Evolutionary conservation across 2,329 filamentous ascomycete species (phyloP), one percentile per base, ranked within the genome.

Genomic region (Sporothrix curviconia): DNA sequence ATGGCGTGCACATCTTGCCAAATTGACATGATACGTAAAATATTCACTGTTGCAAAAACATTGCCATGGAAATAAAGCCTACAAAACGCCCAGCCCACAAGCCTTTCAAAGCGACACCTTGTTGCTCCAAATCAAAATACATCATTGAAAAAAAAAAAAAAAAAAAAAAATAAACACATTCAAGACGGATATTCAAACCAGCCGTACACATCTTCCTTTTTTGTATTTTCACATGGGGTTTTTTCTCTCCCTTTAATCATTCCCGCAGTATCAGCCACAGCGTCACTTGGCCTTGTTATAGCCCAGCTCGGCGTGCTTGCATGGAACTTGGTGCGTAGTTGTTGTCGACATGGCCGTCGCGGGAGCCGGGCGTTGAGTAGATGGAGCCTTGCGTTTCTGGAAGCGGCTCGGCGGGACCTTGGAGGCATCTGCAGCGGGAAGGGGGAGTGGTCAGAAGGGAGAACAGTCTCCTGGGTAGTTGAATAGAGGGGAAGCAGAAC

Each of bases 331-430:
- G 80, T 73, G 62, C 76, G 55, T 80, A 79, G 67, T 83, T 83
- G 59, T 74, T 76, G 64, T 82, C 79, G 53, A 86, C 73, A 66
- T 86, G 82, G 17, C 83, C 83, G 68, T 87, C 85, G 59, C 84
- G 79, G 24, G 81, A 85, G 64, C 74, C 74, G 2, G 82, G 84
- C 8, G 85, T 87, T 47, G 83, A 81, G 67, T 83, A 86, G 70
- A 87, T 85, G 66, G 81, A 86, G 56, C 84, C 70, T 85, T 83
- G 66, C 82, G 80, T 72, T 85, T 85, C 70, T 87, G 84, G 72
- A 88, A 87, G 47, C 82, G 81, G 61, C 79, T 84, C 9, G 84
- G 84, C 1, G 82, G 82, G 0, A 85, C 83, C 70, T 87, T 87
- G 63, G 80, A 78, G 4, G 84, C 84, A 69, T 87, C 84, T 83